phyloP scores from a whole-genome alignment of 2,329 filamentous ascomycete genomes.

The Pseudogymnoascus sp. region DNA sequence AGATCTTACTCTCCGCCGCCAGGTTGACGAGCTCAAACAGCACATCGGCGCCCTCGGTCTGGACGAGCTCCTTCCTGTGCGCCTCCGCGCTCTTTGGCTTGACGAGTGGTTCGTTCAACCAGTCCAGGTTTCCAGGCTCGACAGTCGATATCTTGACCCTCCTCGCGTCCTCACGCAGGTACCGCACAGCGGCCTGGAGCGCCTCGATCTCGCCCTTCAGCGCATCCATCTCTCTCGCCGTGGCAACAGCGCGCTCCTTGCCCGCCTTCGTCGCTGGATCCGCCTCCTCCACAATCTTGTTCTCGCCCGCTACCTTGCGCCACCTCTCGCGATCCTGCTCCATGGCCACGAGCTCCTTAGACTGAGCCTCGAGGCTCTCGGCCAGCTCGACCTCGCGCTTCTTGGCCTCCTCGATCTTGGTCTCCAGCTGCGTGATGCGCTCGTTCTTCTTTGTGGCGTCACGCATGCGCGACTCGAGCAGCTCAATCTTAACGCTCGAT shows the following conservation, averaged over 20 bases:
- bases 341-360: constrained; percentile 55
- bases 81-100: constrained; percentile 35
- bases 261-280: constrained; percentile 45
- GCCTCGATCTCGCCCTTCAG: constrained; percentile 60
- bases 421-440: constrained; percentile 57
- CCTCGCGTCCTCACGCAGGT: constrained; percentile 58
- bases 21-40: constrained; percentile 58
- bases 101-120: constrained; percentile 56
- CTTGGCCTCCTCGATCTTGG: constrained; percentile 45
- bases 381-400: constrained; percentile 44
- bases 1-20: constrained; percentile 46
- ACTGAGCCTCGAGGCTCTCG: constrained; percentile 58
- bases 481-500: constrained; percentile 83
- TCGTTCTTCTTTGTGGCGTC: constrained; percentile 73
- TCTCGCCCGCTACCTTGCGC: constrained; percentile 61
- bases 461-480: constrained; percentile 78
- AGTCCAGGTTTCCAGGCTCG: constrained; percentile 49
- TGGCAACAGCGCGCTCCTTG: constrained; percentile 59
- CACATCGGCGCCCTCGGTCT: constrained; percentile 54
- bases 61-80: constrained; percentile 43
- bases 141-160: constrained; percentile 43
- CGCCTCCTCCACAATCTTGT: constrained; percentile 43
- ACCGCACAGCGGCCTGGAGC: constrained; percentile 57
- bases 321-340: constrained; percentile 61
- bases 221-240: constrained; percentile 62